Percentiles rank a stretch among this genome's conserved stretches.
Evolutionary conservation across 768 basidiomycete species (phyloP).

Genomic region (Tephrocybe sp.): DNA sequence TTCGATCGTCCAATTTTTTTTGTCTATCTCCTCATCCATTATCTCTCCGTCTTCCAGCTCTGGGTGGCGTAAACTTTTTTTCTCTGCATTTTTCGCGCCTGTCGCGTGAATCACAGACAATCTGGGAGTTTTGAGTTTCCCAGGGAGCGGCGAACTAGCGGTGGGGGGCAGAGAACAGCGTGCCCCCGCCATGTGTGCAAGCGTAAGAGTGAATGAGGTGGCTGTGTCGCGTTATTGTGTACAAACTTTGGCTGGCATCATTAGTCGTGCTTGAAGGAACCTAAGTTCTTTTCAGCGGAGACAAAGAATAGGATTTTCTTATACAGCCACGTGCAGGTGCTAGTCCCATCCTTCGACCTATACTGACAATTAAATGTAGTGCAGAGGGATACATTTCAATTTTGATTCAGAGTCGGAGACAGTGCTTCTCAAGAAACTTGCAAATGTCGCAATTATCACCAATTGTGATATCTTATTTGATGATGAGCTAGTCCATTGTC

Average conservation of each 20-base stretch:
- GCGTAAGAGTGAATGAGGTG: neutral
- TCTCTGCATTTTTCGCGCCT: neutral
- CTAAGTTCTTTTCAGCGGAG: no score
- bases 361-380: no score
- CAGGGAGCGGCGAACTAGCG: neutral
- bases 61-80: neutral
- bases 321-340: no score
- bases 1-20: neutral
- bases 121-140: neutral
- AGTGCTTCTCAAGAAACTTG: neutral
- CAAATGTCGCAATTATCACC: no score
- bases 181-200: conserved; percentile 7
- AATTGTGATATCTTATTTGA: no score
- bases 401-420: neutral
- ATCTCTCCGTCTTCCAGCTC: conserved; percentile 22
- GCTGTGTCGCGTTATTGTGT: conserved; percentile 2
- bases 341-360: no score
- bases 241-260: neutral
- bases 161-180: conserved; percentile 7
- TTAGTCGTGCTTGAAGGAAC: no score
- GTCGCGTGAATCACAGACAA: neutral
- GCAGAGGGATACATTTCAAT: no score
- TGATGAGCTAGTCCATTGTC: no score
- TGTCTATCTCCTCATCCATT: conserved; percentile 9
- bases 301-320: no score